These are phyloP conservation scores for Candida ortonii DNA, from an alignment of 805 yeast species.

Conservation along the genomic window DNA sequence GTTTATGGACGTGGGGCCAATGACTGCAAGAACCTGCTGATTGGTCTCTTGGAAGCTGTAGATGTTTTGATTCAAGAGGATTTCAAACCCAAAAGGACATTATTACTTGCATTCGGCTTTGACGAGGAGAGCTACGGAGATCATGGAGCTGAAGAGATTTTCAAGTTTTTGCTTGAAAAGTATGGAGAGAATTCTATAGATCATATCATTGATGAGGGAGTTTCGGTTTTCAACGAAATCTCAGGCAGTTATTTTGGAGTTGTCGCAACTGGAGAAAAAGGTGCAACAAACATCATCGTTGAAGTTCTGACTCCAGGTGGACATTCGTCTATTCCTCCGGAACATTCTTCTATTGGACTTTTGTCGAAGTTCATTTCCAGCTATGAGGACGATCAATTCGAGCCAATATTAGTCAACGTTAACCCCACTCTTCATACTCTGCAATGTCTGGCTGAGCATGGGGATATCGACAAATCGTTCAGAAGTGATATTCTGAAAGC, in stretches of 20 bases:
- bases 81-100: constrained; percentile 59
- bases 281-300: constrained; percentile 39
- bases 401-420: constrained; percentile 41
- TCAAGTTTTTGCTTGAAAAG: constrained; percentile 43
- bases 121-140: constrained; percentile 75
- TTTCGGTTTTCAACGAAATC: constrained; percentile 29
- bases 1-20: constrained; percentile 77
- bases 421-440: constrained; percentile 61
- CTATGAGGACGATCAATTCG: constrained; percentile 58
- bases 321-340: constrained; percentile 58
- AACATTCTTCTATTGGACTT: constrained; percentile 77
- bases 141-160: constrained; percentile 57
- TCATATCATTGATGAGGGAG: constrained; percentile 58
- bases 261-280: constrained; percentile 48
- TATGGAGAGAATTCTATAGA: constrained; percentile 62
- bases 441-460: constrained; percentile 63
- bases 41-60: constrained; percentile 65
- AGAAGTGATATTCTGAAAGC: constrained; percentile 37
- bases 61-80: constrained; percentile 48
- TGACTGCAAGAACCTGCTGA: constrained; percentile 71
- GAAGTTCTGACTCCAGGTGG: constrained; percentile 57
- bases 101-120: constrained; percentile 66
- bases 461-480: constrained; percentile 29
- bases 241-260: constrained; percentile 41
- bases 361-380: constrained; percentile 53